These are phyloP conservation scores for Calonectria naviculata DNA, from an alignment of 2,329 filamentous ascomycete genomes.

Conservation along the genomic window DNA sequence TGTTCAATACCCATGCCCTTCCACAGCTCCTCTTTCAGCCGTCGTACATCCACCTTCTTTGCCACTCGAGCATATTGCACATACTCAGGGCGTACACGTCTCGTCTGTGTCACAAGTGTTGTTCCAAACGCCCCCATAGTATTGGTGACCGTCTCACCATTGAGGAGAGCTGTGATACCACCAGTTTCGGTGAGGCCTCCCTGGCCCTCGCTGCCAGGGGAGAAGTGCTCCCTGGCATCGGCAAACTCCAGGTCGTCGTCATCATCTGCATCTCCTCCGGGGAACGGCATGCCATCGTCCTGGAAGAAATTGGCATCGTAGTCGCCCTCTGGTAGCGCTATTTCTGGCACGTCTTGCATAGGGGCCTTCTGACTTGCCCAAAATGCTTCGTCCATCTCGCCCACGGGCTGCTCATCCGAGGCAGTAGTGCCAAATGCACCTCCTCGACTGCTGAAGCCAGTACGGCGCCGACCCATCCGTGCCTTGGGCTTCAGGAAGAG, in stretches of 20 bases:
- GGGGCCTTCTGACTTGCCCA: constrained; percentile 83
- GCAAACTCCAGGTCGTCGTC: constrained; percentile 81
- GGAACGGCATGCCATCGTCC: constrained; percentile 81
- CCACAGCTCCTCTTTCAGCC: constrained; percentile 78
- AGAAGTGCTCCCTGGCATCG: constrained; percentile 83
- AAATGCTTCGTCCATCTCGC: constrained; percentile 94
- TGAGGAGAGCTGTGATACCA: constrained; percentile 63
- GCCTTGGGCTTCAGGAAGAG: constrained; percentile 97
- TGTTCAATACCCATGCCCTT: constrained; percentile 71
- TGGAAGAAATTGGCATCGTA: constrained; percentile 99
- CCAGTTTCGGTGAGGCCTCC: constrained; percentile 57
- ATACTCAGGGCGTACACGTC: constrained; percentile 73
- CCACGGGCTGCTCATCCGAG: constrained; percentile 67
- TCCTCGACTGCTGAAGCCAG: constrained; percentile 57
- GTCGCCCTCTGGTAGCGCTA: constrained; percentile 73
- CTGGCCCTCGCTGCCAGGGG: constrained; percentile 68
- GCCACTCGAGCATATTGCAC: constrained; percentile 77
- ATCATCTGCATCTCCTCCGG: constrained; percentile 66
- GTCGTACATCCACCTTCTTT: constrained; percentile 77
- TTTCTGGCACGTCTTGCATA: constrained; percentile 61
- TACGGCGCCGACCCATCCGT: constrained; percentile 76
- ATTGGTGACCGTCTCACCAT: constrained; percentile 60
- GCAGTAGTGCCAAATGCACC: constrained; percentile 56
- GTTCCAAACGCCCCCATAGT: constrained; percentile 69
- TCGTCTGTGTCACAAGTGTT: constrained; percentile 73